Percentiles rank a stretch among this genome's conserved stretches.
These are phyloP conservation scores for Nyssa sinensis DNA, from an alignment of 148 eudicot species.

Conservation along the genomic window DNA sequence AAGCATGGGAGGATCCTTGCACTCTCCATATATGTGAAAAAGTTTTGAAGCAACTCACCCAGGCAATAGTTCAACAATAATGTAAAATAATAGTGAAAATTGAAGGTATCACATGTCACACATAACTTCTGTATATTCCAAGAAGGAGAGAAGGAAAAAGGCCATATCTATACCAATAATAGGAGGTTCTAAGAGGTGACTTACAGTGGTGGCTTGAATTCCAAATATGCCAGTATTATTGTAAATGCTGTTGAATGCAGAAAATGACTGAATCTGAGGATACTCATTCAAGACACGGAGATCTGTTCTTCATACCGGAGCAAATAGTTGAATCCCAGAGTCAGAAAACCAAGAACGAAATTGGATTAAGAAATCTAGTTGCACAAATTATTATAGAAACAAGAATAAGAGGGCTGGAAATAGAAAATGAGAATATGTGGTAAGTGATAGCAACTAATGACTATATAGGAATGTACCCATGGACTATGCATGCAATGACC, in stretches of 20 bases:
- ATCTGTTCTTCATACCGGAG: constrained; percentile 18
- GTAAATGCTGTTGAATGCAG: constrained; percentile 31
- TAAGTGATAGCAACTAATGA: background rate
- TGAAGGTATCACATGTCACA: background rate
- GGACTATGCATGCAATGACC: background rate
- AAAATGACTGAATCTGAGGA: constrained; percentile 19
- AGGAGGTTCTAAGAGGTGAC: constrained; percentile 3
- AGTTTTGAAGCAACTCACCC: background rate
- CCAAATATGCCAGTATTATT: constrained; percentile 31
- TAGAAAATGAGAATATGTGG: background rate
- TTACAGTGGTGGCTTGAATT: constrained; percentile 34
- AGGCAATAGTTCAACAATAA: background rate
- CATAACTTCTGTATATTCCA: background rate
- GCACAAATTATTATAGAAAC: background rate
- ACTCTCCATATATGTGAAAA: background rate
- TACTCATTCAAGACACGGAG: constrained; percentile 28
- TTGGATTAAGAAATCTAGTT: background rate
- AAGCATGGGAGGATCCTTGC: background rate
- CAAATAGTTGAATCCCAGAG: background rate
- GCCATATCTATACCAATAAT: background rate
- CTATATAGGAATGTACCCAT: background rate
- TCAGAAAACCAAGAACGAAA: background rate
- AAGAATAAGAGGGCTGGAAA: background rate
- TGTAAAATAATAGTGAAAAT: background rate
- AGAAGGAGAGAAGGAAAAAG: background rate